phyloP scores from a whole-genome alignment of 2,329 filamentous ascomycete species.

The Microdochium trichocladiopsis region DNA sequence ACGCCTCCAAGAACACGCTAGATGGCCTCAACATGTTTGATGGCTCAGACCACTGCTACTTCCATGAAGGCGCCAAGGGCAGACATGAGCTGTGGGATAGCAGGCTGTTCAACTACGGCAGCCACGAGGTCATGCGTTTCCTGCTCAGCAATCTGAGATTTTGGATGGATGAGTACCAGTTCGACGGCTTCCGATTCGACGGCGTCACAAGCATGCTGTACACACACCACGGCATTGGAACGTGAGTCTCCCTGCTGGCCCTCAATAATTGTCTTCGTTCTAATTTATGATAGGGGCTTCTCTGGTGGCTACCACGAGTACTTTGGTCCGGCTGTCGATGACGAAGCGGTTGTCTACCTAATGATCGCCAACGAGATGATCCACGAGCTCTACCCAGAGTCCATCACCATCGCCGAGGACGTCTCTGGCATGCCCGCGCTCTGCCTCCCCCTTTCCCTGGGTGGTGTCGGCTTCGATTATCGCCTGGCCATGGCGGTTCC shows the following conservation, averaged over 20 bases:
- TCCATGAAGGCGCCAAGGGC: constrained; percentile 80
- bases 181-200: constrained; percentile 96
- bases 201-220: constrained; percentile 99
- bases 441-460: constrained; percentile 76
- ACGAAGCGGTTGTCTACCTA: constrained; percentile 89
- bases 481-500: constrained; percentile 95
- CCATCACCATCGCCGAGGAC: constrained; percentile 91
- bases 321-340: constrained; percentile 82
- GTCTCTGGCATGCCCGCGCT: constrained; percentile 98
- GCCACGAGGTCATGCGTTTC: constrained; percentile 92
- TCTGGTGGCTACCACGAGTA: constrained; percentile 98
- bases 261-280: not conserved
- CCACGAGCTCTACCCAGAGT: constrained; percentile 78
- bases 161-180: constrained; percentile 98
- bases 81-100: constrained; percentile 94
- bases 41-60: constrained; percentile 90
- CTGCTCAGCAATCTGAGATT: constrained; percentile 91
- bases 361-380: constrained; percentile 97
- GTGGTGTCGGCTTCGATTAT: constrained; percentile 95
- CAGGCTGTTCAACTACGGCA: constrained; percentile 93
- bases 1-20: constrained; percentile 94
- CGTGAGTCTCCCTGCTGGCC: constrained; percentile 48
- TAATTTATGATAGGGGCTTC: constrained; percentile 63
- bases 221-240: constrained; percentile 90
- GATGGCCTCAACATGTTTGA: constrained; percentile 97